Evolutionary conservation across 164 flowering plant species (phyloP), one percentile per base, ranked within the genome.

Genomic region (Malania oleifera): DNA sequence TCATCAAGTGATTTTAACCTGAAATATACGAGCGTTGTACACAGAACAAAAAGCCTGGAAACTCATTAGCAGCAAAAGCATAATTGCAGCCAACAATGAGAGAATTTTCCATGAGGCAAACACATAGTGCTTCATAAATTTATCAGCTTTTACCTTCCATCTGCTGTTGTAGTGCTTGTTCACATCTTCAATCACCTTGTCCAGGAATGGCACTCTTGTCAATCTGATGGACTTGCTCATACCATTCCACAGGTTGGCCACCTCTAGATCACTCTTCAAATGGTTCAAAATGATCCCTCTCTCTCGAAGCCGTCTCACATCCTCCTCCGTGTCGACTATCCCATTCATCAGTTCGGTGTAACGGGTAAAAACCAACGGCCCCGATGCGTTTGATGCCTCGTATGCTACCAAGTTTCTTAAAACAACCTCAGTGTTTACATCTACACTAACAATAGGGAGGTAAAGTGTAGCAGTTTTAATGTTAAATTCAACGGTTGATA

Each of bases 401-500:
- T 55, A 67, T 24, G 70, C 70, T 12, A 67, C 46, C 20, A 67
- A 15, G 54, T 67, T 67, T 49, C 74, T 56, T 44, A 70, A 0
- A 0, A 62, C 35, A 4, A 65, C 66, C 44, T 54, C 68, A 0
- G 72, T 7, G 52, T 63, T 63, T 5, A 24, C 67, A 15, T 64
- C 57, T 14, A 57, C 5, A 15, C 18, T 12, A 9, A 76, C 26
- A 5, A 52, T 20, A 1, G 86, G 81, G 22, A 81, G 73, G 46
- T 59, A 18, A 8, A 80, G 46, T 2, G 64, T 67, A 4, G 1
- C n/a, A 0, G 74, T 71, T 13, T 50, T 67, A 19, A 1, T 1
- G 24, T 81, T 80, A 39, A 81, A 81, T 1, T n/a, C 29, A 13
- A 75, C 66, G 31, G 59, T 58, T 1, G 57, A 37, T 11, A 81